Conservation (phyloP, 257 asterid species). For the Petunia axillaris region DNA sequence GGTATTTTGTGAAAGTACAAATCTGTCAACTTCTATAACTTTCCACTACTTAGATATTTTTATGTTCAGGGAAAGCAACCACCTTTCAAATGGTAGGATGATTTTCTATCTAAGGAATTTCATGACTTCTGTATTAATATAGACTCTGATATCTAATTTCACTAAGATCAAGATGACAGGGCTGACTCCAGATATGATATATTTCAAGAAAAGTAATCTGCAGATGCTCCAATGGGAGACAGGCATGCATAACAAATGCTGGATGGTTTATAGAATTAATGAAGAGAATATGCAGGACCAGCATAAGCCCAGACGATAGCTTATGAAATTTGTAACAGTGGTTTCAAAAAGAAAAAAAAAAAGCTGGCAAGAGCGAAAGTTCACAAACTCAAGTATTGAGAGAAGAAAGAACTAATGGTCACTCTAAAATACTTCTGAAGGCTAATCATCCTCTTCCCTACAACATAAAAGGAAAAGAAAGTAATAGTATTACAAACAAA, state of each 20-base stretch:
- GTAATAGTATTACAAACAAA: neutral
- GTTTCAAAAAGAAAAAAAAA: too few relatives aligned
- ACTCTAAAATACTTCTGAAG: too few relatives aligned
- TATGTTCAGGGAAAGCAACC: neutral
- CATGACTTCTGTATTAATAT: neutral
- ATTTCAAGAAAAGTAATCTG: conserved; percentile 1
- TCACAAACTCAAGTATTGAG: neutral
- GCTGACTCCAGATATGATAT: conserved; percentile 7
- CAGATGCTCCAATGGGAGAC: conserved; percentile 19
- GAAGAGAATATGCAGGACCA: neutral
- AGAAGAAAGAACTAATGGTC: neutral
- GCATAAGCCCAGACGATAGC: too few relatives aligned
- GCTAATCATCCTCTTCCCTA: neutral
- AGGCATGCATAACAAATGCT: neutral
- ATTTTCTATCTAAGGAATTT: neutral
- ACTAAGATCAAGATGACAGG: conserved; percentile 9
- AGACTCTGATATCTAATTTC: neutral
- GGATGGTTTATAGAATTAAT: neutral
- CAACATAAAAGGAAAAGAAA: neutral
- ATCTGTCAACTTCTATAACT: neutral
- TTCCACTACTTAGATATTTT: neutral
- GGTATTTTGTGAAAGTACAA: neutral
- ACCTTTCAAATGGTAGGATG: neutral
- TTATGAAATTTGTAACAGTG: too few relatives aligned
- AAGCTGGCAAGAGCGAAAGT: too few relatives aligned